Evolutionary conservation across 2,329 filamentous ascomycete species (phyloP).

Genomic region (Penicillium brevicompactum): DNA sequence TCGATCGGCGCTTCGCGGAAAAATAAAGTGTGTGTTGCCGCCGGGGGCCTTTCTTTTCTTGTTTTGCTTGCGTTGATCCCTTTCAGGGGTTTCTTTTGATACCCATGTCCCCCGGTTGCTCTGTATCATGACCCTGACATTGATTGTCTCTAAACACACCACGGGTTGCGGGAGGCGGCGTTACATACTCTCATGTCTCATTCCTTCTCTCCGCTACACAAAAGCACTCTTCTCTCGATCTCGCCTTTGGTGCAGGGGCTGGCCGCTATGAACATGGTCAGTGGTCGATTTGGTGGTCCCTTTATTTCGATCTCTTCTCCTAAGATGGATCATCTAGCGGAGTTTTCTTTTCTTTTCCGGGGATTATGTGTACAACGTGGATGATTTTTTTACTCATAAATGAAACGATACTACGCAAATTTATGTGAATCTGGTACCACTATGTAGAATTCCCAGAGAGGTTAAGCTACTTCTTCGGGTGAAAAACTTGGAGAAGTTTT

Average conservation of each 20-base stretch:
- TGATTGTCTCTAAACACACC: not conserved
- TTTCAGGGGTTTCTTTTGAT: conserved; percentile 21
- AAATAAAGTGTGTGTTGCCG: conserved; percentile 28
- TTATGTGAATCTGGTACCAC: too few relatives aligned
- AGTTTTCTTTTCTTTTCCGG: conserved; percentile 10
- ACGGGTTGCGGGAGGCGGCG: not conserved
- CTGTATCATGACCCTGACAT: conserved; percentile 20
- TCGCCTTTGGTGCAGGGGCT: conserved; percentile 2
- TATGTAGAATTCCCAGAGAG: too few relatives aligned
- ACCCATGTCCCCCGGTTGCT: conserved; percentile 23
- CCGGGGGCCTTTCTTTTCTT: not conserved
- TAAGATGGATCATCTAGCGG: conserved; percentile 10
- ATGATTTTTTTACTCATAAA: conserved; percentile 16
- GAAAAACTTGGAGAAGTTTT: too few relatives aligned
- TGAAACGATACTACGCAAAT: conserved; percentile 18
- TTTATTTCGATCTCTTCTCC: conserved; percentile 4
- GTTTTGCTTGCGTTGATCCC: conserved; percentile 13
- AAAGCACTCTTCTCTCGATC: conserved; percentile 9
- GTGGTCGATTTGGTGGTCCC: conserved; percentile 7
- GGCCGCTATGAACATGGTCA: conserved; percentile 29
- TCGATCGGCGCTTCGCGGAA: conserved; percentile 69
- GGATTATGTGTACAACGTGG: conserved; percentile 20
- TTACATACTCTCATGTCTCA: not conserved
- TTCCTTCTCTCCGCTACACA: conserved; percentile 5
- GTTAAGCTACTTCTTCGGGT: too few relatives aligned